These are phyloP conservation scores for Ogataea methanolica DNA, from an alignment of 805 yeast genomes.

Conservation along the genomic window DNA sequence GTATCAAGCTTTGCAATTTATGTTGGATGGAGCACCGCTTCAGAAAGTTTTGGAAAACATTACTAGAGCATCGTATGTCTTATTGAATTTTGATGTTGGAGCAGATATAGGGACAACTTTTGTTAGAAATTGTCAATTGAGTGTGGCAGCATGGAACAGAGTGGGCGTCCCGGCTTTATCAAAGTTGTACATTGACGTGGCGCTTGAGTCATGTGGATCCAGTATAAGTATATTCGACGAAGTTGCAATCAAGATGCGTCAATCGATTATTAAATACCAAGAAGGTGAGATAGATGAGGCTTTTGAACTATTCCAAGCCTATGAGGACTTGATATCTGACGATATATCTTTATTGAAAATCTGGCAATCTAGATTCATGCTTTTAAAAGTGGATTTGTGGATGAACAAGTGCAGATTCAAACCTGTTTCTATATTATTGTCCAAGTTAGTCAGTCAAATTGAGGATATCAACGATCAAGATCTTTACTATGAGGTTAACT, in stretches of 20 bases:
- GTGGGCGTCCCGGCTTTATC: constrained; percentile 46
- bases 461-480: constrained; percentile 30
- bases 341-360: constrained; percentile 38
- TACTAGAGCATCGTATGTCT: constrained; percentile 50
- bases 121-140: constrained; percentile 41
- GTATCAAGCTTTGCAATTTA: constrained; percentile 53
- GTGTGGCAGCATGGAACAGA: constrained; percentile 46
- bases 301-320: constrained; percentile 31
- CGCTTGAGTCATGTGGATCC: constrained; percentile 35
- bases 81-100: constrained; percentile 43
- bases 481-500: constrained; percentile 23
- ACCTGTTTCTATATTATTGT: constrained; percentile 33
- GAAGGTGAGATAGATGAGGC: constrained; percentile 39
- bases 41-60: constrained; percentile 48
- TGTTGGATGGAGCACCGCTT: constrained; percentile 48
- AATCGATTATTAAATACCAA: constrained; percentile 32
- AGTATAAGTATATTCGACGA: constrained; percentile 34
- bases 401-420: constrained; percentile 35
- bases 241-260: constrained; percentile 35
- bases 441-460: constrained; percentile 26
- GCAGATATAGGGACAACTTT: constrained; percentile 32
- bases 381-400: constrained; percentile 34
- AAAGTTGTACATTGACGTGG: constrained; percentile 43
- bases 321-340: constrained; percentile 20
- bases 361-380: constrained; percentile 36